Evolutionary conservation across 1,284 basidiomycete genomes (phyloP), one percentile per base, ranked within the genome.

Genomic region (Pulveroboletus sp.): DNA sequence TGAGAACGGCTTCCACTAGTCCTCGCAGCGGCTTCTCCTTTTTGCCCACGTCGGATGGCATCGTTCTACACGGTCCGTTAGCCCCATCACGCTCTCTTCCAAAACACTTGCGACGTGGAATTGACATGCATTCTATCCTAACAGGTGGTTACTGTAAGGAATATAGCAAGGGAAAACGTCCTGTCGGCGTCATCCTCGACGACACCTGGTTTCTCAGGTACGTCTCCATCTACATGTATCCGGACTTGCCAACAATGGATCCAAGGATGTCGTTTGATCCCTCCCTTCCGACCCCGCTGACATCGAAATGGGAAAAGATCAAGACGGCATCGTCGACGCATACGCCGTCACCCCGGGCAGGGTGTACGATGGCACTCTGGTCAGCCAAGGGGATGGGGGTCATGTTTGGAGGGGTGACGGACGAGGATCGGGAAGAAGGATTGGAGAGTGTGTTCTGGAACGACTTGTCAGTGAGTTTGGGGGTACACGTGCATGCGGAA

Each of bases 191-290:
- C 12, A 93, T 93, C 71, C 78, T 96, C 6, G 93, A 95, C 37
- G 95, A 98, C 66, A 91, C 91, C 0, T 97, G 95, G 93, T 78
- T 95, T 53, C 78, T 97, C n/a, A 82, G 85, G 84, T 89, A 58
- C 13, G 78, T 64, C 42, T 19, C 52, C 6, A 17, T 32, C 29
- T 19, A 29, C 32, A 12, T 19, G 13, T 17, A 26, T 1, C 6
- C 6, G 3, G 0, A 9, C 8, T 3, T 19, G 11, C 40, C 42
- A 6, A 61, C 32, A 13, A 49, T 5, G 3, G 2, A 37, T 24
- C 21, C 19, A 44, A 80, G 78, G 40, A 72, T 81, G 59, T 65
- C 72, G 6, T 60, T 76, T 12, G 70, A 73, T 26, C 53, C 47
- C 11, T 50, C 61, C 9, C 56, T 62, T 41, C 60, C 75, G 66